phyloP scores from a whole-genome alignment of 768 basidiomycete species.

The Auricularia sp. region DNA sequence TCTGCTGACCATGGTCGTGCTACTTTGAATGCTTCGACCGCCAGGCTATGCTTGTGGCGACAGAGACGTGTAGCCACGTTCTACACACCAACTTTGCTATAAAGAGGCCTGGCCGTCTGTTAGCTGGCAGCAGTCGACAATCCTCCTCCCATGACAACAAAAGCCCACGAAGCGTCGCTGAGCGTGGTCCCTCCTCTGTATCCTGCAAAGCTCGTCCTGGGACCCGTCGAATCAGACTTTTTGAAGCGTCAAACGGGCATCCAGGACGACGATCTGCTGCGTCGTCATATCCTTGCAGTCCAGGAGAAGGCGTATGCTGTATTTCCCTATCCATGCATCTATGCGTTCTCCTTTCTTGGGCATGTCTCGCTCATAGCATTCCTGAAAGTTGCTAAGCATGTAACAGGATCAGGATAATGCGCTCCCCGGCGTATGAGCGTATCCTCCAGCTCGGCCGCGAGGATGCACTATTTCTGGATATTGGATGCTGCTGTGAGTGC shows the following conservation, averaged over 20 bases:
- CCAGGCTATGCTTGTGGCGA: no score
- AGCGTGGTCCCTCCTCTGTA: neutral
- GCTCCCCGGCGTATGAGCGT: slow-evolving; percentile 17
- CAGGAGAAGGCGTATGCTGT: slow-evolving; percentile 23
- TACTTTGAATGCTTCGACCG: no score
- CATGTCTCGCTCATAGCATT: neutral
- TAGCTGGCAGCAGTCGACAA: no score
- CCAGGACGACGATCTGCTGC: slow-evolving; percentile 20
- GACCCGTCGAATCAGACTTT: slow-evolving; percentile 12
- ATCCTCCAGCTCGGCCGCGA: slow-evolving; percentile 18
- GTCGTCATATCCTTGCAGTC: slow-evolving; percentile 20
- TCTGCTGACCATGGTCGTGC: no score
- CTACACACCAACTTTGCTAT: no score
- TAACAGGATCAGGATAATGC: slow-evolving; percentile 17
- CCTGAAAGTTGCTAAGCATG: neutral
- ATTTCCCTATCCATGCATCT: slow-evolving; percentile 26
- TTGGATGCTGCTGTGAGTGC: slow-evolving; percentile 26
- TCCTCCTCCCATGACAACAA: no score
- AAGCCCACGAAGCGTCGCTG: neutral
- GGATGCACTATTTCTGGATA: slow-evolving; percentile 19
- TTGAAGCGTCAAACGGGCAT: slow-evolving; percentile 21
- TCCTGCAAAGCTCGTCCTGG: neutral
- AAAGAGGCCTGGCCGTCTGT: no score
- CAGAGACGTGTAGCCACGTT: no score
- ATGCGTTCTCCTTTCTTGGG: slow-evolving; percentile 21